Base-by-base conservation (phyloP, 352 stramenopile genomes). In the Phytophthora colocasiae region DNA sequence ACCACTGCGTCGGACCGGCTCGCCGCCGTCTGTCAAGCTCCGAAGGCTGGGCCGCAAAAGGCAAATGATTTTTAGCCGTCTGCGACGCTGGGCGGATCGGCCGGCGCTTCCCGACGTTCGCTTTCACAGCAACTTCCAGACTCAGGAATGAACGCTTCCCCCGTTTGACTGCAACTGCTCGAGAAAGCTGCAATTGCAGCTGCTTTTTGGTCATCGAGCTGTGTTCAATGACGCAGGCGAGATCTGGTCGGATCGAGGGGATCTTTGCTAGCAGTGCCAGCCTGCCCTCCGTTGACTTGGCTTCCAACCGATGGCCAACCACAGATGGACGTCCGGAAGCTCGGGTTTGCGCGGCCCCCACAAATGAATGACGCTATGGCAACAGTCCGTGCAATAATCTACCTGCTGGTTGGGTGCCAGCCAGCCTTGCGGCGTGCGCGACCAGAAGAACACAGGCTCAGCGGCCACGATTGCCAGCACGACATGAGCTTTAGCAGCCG, bases 231-330 rank as follows among this genome's bases (percentile, higher is more conserved):
- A 27, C 22, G 45, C 8, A 1, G 17, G 17, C 26, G 44, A 22
- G 67, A 75, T 75, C 67, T 72, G 62, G 46, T 75, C 67, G 46
- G 61, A 64, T 62, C 52, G 50, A 22, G n/a, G 39, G 31, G 14
- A 11, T 3, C 38, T 43, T n/a, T 22, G 7, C 3, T 36, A 6
- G n/a, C n/a, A n/a, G n/a, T n/a, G n/a, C n/a, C n/a, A n/a, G n/a
- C n/a, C n/a, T n/a, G n/a, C n/a, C n/a, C n/a, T 34, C 44, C n/a
- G 60, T 29, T 44, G 41, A 48, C 40, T 61, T 29, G 58, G 40
- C 19, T 66, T 11, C 56, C 32, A 45, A 39, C 51, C 19, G 50
- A 10, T 15, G 34, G 31, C 22, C 24, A 24, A 24, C 41, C 36
- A 34, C 65, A 73, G 65, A 53, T 73, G 65, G 51, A 17, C 26